These are phyloP conservation scores for Monilinia fructigena DNA, from an alignment of 2,329 filamentous ascomycete species.

Conservation along the genomic window DNA sequence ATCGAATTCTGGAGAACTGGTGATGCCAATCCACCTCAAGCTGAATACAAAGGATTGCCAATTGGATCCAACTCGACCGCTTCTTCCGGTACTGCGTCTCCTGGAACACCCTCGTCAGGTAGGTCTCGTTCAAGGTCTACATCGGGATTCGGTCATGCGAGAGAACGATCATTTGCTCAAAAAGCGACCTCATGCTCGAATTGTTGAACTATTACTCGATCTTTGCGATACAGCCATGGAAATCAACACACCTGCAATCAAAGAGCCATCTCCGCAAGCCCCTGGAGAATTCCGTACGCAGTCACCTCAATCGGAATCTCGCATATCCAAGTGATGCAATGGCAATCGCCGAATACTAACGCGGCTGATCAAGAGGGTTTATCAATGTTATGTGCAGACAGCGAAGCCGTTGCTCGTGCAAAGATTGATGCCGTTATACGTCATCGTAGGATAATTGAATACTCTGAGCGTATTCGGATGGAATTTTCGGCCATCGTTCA, in stretches of 20 bases:
- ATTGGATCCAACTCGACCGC: conserved; percentile 70
- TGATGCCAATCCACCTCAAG: conserved; percentile 50
- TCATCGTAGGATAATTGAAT: conserved; percentile 90
- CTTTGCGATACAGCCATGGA: conserved; percentile 94
- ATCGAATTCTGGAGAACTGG: conserved; percentile 55
- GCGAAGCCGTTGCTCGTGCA: conserved; percentile 75
- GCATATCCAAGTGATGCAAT: conserved; percentile 94
- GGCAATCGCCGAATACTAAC: conserved; percentile 91
- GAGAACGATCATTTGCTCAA: conserved; percentile 86
- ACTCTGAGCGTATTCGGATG: conserved; percentile 89
- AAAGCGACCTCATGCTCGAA: conserved; percentile 82
- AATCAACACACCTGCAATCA: conserved; percentile 90
- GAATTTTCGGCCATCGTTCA: conserved; percentile 92
- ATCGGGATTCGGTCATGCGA: conserved; percentile 69
- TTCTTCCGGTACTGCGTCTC: conserved; percentile 69
- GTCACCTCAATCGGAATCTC: conserved; percentile 92
- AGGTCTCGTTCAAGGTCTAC: conserved; percentile 69
- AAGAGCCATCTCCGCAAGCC: conserved; percentile 68
- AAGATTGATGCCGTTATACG: conserved; percentile 94
- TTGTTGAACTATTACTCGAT: conserved; percentile 91
- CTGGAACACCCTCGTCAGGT: conserved; percentile 63
- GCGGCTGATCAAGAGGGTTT: conserved; percentile 91
- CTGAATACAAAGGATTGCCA: conserved; percentile 83
- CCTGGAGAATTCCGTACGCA: conserved; percentile 83
- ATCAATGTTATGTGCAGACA: conserved; percentile 83